Percentiles rank a stretch among this genome's conserved stretches.
Evolutionary conservation across 1,284 basidiomycete species (phyloP).

Genomic region (Ustilago trichophora): DNA sequence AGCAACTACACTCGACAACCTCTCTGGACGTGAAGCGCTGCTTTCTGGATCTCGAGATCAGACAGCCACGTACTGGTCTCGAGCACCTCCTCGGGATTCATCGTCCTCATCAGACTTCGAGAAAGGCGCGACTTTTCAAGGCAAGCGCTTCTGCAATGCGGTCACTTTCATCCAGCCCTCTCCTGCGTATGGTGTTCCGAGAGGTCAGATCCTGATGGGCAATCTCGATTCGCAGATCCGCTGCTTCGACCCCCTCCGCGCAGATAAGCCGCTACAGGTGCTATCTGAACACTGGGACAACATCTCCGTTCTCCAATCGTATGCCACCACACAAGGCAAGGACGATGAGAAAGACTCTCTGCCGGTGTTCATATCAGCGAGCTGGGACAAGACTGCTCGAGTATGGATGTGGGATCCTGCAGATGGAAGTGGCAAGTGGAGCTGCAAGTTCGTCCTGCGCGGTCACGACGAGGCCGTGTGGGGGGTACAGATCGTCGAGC

Average conservation of each 20-base stretch:
- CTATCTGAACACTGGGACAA: constrained; percentile 51
- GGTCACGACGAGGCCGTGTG: constrained; percentile 50
- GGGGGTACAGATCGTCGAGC: constrained; percentile 42
- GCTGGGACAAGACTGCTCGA: constrained; percentile 48
- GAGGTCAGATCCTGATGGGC: constrained; percentile 36
- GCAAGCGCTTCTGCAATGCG: constrained; percentile 30
- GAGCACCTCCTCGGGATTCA: neutral
- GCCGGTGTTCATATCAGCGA: constrained; percentile 37
- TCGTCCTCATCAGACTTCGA: constrained; percentile 6
- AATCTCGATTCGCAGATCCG: constrained; percentile 45
- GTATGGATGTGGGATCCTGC: constrained; percentile 27
- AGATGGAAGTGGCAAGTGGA: constrained; percentile 18
- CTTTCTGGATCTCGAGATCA: constrained; percentile 38
- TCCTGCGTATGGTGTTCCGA: neutral
- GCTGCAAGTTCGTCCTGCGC: constrained; percentile 17
- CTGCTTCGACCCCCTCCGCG: constrained; percentile 36
- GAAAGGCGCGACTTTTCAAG: constrained; percentile 12
- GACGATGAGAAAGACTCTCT: neutral
- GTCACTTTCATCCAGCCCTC: constrained; percentile 20
- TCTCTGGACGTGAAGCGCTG: constrained; percentile 32
- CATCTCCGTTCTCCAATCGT: constrained; percentile 29
- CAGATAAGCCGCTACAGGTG: constrained; percentile 30
- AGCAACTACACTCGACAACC: constrained; percentile 13
- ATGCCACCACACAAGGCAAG: neutral
- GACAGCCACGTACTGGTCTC: constrained; percentile 29